These are phyloP conservation scores for Colletotrichum euphorbiae DNA, from an alignment of 2,329 filamentous ascomycete genomes.

Conservation along the genomic window DNA sequence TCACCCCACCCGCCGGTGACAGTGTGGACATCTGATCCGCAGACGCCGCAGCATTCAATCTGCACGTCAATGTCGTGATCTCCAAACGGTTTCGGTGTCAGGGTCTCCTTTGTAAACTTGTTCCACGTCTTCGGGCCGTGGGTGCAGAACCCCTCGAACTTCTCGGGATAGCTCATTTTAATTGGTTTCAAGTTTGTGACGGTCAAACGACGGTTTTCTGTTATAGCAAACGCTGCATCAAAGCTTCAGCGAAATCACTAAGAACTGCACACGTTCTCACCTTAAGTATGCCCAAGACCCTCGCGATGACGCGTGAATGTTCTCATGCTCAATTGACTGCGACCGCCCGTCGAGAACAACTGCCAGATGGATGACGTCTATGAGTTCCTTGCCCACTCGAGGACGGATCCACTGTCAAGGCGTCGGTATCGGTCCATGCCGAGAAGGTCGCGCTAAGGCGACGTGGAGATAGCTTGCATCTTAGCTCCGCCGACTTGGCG, in stretches of 20 bases:
- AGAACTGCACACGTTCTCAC: background rate
- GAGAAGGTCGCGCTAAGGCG: slow-evolving; percentile 9
- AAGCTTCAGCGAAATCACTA: accelerated
- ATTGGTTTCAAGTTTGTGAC: background rate
- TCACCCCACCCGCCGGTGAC: slow-evolving; percentile 68
- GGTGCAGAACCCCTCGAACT: slow-evolving; percentile 57
- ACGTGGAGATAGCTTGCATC: background rate
- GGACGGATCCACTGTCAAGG: background rate
- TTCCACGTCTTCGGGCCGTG: slow-evolving; percentile 57
- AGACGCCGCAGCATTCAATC: slow-evolving; percentile 76
- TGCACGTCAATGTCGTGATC: slow-evolving; percentile 68
- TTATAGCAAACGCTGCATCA: background rate
- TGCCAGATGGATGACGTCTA: slow-evolving; percentile 32
- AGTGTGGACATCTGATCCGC: slow-evolving; percentile 71
- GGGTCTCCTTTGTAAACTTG: slow-evolving; percentile 51
- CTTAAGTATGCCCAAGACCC: background rate
- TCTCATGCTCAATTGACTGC: background rate
- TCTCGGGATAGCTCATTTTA: slow-evolving; percentile 58
- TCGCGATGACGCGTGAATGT: slow-evolving; percentile 25
- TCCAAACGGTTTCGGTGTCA: slow-evolving; percentile 53
- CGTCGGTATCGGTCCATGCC: slow-evolving; percentile 3
- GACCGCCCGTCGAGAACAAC: background rate
- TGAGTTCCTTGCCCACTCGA: slow-evolving; percentile 3
- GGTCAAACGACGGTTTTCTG: background rate
- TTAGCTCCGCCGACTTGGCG: slow-evolving; percentile 13